A percentile compares a stretch with the other conserved stretches of the same genome.
These are phyloP conservation scores for Leucocoprinus birnbaumii DNA, from an alignment of 768 basidiomycete species.

Conservation along the genomic window DNA sequence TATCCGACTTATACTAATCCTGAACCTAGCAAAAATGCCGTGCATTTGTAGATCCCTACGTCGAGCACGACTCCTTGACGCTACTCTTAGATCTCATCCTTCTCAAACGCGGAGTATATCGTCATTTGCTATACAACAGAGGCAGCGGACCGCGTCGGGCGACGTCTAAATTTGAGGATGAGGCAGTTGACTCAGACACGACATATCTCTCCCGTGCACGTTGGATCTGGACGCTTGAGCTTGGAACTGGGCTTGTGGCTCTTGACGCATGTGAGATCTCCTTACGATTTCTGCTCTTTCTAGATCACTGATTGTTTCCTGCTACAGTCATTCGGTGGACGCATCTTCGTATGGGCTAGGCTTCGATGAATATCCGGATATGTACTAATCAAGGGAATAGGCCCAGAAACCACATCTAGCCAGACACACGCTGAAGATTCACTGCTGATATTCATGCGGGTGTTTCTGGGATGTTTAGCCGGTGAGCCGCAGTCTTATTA, in stretches of 20 bases:
- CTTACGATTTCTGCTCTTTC: constrained; percentile 8
- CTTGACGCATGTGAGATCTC: constrained; percentile 68
- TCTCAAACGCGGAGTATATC: constrained; percentile 77
- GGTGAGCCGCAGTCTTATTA: constrained; percentile 34
- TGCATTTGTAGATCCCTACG: constrained; percentile 80
- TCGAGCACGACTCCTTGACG: constrained; percentile 76
- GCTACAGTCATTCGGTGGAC: constrained; percentile 75
- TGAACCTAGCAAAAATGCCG: constrained; percentile 49
- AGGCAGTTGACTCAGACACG: not conserved
- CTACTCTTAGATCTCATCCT: constrained; percentile 79
- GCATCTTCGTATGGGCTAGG: constrained; percentile 48
- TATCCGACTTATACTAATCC: not conserved
- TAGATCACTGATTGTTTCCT: not conserved
- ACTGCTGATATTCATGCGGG: constrained; percentile 46
- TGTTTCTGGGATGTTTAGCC: constrained; percentile 62
- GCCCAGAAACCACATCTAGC: constrained; percentile 33
- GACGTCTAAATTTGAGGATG: constrained; percentile 12
- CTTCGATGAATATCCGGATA: not conserved
- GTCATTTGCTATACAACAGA: constrained; percentile 80
- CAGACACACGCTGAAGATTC: constrained; percentile 54
- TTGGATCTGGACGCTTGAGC: constrained; percentile 55
- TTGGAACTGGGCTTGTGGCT: constrained; percentile 56
- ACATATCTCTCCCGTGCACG: constrained; percentile 22
- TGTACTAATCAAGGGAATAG: constrained; percentile 21
- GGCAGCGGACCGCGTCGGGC: constrained; percentile 59